A percentile compares a stretch with the other conserved stretches of the same genome.
phyloP scores from a whole-genome alignment of 768 basidiomycete species.

The Pleurotus eryngii region DNA sequence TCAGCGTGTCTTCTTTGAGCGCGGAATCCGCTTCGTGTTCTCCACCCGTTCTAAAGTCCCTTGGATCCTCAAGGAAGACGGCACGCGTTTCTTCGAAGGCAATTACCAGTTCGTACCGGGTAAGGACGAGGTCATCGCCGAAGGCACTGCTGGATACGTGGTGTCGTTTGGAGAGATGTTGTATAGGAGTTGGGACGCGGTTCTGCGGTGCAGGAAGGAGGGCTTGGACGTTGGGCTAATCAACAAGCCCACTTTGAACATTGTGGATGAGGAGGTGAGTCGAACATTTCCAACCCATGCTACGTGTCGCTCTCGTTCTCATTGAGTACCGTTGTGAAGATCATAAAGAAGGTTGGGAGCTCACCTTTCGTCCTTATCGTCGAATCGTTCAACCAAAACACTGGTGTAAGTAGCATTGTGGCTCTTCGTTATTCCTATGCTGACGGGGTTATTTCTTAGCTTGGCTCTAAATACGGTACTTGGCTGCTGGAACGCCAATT shows the following conservation, averaged over 20 bases:
- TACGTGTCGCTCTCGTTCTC: not conserved
- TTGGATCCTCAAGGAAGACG: constrained; percentile 76
- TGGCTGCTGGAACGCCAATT: constrained; percentile 83
- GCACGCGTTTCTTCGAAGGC: constrained; percentile 61
- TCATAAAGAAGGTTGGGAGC: constrained; percentile 65
- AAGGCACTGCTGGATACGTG: constrained; percentile 79
- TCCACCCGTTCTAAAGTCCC: constrained; percentile 90
- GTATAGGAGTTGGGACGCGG: constrained; percentile 81
- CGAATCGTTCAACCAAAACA: constrained; percentile 87
- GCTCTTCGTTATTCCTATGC: not conserved
- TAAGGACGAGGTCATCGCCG: constrained; percentile 78
- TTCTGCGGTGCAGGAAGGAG: constrained; percentile 63
- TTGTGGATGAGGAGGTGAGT: constrained; percentile 75
- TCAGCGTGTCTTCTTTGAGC: constrained; percentile 77
- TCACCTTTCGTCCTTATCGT: constrained; percentile 81
- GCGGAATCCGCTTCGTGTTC: constrained; percentile 82
- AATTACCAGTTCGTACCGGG: constrained; percentile 80
- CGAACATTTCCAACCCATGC: not conserved
- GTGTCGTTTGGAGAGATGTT: constrained; percentile 87
- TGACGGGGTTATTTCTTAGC: constrained; percentile 27
- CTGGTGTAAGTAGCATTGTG: constrained; percentile 46
- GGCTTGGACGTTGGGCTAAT: constrained; percentile 82
- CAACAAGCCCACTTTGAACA: constrained; percentile 81
- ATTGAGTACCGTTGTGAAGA: constrained; percentile 27
- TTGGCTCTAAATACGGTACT: constrained; percentile 81